A percentile compares a stretch with the other conserved stretches of the same genome.
These are phyloP conservation scores for Hypoxylon rickii DNA, from an alignment of 495 filamentous ascomycete genomes.

Conservation along the genomic window DNA sequence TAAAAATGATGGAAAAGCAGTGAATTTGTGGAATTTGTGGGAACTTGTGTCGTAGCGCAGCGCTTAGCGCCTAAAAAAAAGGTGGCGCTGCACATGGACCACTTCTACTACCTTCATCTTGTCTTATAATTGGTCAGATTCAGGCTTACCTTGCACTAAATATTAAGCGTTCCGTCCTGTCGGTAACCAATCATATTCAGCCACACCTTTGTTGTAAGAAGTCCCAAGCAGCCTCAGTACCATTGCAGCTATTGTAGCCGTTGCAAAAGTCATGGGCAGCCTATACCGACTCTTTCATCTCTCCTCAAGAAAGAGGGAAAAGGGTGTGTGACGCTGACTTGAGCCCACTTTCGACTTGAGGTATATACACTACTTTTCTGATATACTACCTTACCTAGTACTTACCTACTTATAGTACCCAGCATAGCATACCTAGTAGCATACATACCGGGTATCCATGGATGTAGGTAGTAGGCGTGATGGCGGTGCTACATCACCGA, in stretches of 20 bases:
- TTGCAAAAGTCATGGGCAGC: no score
- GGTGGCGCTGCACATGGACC: constrained; percentile 27
- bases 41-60: constrained; percentile 20
- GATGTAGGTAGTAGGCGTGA: no score
- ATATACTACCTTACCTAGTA: neutral
- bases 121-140: constrained; percentile 24
- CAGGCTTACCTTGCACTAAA: constrained; percentile 8
- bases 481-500: constrained; percentile 1
- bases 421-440: no score
- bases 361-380: no score
- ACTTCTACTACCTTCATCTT: constrained; percentile 9
- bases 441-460: no score
- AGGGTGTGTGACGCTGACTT: constrained; percentile 24
- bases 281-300: constrained; percentile 16
- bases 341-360: constrained; percentile 4
- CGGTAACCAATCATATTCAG: constrained; percentile 31
- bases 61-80: constrained; percentile 31
- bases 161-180: constrained; percentile 21
- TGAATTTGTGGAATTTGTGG: no score
- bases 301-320: no score
- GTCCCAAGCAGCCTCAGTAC: constrained; percentile 28
- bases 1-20: no score
- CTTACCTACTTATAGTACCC: neutral
- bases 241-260: constrained; percentile 16
- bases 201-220: constrained; percentile 16